These are phyloP conservation scores for Coemansia sp. DNA, from an alignment of 192 early-diverging fungal genomes.

Conservation along the genomic window DNA sequence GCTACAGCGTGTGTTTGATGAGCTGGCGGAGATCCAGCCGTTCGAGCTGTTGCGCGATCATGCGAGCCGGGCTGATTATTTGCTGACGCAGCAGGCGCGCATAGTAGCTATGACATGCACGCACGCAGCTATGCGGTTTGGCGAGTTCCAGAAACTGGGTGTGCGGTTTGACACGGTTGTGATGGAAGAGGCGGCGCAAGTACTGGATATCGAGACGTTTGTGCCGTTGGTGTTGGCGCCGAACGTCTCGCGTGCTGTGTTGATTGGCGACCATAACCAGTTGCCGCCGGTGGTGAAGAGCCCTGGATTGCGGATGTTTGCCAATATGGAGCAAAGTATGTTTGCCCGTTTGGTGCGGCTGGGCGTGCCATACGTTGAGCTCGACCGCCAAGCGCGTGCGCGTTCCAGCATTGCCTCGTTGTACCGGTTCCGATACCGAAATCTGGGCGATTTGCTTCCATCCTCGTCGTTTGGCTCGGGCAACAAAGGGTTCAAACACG, in stretches of 20 bases:
- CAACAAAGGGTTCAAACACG: conserved; percentile 83
- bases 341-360: conserved; percentile 89
- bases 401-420: conserved; percentile 77
- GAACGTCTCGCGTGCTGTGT: conserved; percentile 81
- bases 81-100: conserved; percentile 92
- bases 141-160: conserved; percentile 81
- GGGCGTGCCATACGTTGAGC: conserved; percentile 87
- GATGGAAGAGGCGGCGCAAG: conserved; percentile 97
- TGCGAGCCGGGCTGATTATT: conserved; percentile 82
- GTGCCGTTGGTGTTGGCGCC: conserved; percentile 76
- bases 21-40: conserved; percentile 87
- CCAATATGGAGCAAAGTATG: conserved; percentile 93
- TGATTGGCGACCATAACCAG: conserved; percentile 99
- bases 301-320: conserved; percentile 76
- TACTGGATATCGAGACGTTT: conserved; percentile 93
- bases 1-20: conserved; percentile 76
- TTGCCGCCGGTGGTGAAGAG: conserved; percentile 95
- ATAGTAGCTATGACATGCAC: conserved; percentile 99
- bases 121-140: conserved; percentile 87
- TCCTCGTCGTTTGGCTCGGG: conserved; percentile 55
- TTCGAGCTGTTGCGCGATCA: conserved; percentile 87
- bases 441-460: conserved; percentile 67
- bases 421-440: conserved; percentile 82
- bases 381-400: conserved; percentile 83
- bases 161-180: conserved; percentile 95